Conservation (phyloP, 495 filamentous ascomycete genomes). For the Penicillium macrosclerotiorum region DNA sequence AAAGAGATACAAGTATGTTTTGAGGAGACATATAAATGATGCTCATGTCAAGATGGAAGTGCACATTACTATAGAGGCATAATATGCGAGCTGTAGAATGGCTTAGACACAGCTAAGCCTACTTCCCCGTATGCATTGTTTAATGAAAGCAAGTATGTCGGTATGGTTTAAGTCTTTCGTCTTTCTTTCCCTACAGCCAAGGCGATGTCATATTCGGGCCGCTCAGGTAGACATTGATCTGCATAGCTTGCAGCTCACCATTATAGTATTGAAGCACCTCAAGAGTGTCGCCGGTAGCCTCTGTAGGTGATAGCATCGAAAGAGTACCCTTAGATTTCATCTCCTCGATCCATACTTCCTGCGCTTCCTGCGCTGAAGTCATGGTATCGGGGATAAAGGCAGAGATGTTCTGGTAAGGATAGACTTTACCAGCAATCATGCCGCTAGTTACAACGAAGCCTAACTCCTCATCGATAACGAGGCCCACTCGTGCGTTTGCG, state of each 20-base stretch:
- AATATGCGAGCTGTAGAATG: too few relatives aligned
- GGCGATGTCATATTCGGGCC: conserved; percentile 7
- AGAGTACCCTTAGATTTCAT: background rate
- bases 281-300: conserved; percentile 6
- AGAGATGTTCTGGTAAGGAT: conserved; percentile 7
- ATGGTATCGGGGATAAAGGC: conserved; percentile 9
- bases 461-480: conserved; percentile 10
- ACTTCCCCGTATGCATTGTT: too few relatives aligned
- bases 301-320: background rate
- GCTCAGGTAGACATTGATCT: conserved; percentile 13
- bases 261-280: conserved; percentile 13
- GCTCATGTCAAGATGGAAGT: too few relatives aligned
- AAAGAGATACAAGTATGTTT: too few relatives aligned
- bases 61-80: too few relatives aligned
- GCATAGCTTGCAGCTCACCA: conserved; percentile 7
- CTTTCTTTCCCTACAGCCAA: conserved; percentile 3
- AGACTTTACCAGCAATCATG: conserved; percentile 5
- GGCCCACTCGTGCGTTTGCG: background rate
- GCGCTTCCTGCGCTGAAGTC: conserved; percentile 2
- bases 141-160: too few relatives aligned
- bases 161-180: too few relatives aligned
- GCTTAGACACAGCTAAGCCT: too few relatives aligned
- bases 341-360: conserved; percentile 6
- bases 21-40: too few relatives aligned
- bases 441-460: conserved; percentile 10